Evolutionary conservation across 129 eudicot genomes (phyloP).

Genomic region (Pseudognaphalium luteoalbum): DNA sequence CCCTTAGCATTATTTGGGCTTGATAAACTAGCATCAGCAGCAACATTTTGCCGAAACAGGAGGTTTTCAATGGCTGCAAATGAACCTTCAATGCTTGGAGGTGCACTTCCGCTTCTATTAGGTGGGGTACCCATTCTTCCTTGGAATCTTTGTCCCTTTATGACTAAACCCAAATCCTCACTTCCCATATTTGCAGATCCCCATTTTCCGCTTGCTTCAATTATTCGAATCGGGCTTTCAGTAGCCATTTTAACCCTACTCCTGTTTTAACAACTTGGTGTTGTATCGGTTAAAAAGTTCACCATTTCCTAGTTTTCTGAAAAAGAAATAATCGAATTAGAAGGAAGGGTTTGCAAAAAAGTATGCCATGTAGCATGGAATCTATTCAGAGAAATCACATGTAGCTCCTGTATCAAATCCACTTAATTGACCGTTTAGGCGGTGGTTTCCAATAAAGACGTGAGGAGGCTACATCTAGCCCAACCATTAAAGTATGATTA

Average conservation of each 20-base stretch:
- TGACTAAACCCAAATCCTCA: conserved; percentile 55
- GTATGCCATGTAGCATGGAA: conserved; percentile 2
- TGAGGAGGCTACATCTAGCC: background rate
- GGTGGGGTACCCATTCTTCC: conserved; percentile 43
- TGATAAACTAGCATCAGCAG: conserved; percentile 5
- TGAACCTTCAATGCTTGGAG: conserved; percentile 83
- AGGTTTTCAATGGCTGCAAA: conserved; percentile 60
- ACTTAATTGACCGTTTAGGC: background rate
- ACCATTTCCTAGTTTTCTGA: conserved; percentile 15
- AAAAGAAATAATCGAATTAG: background rate
- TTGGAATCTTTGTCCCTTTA: conserved; percentile 45
- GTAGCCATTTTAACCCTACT: conserved; percentile 53
- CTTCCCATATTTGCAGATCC: conserved; percentile 43
- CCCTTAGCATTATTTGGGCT: background rate
- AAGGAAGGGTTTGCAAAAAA: conserved; percentile 13
- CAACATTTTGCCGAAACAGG: conserved; percentile 37
- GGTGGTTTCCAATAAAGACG: conserved; percentile 18
- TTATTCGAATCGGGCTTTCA: conserved; percentile 63
- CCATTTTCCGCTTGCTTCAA: conserved; percentile 53
- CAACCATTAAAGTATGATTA: background rate
- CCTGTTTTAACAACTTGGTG: conserved; percentile 4
- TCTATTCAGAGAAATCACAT: conserved; percentile 14
- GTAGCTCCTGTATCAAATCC: background rate
- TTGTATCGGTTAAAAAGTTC: conserved; percentile 15
- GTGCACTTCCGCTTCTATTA: conserved; percentile 76